Evolutionary conservation across 306 rosid species (phyloP).

Genomic region (Quercus bicolor): DNA sequence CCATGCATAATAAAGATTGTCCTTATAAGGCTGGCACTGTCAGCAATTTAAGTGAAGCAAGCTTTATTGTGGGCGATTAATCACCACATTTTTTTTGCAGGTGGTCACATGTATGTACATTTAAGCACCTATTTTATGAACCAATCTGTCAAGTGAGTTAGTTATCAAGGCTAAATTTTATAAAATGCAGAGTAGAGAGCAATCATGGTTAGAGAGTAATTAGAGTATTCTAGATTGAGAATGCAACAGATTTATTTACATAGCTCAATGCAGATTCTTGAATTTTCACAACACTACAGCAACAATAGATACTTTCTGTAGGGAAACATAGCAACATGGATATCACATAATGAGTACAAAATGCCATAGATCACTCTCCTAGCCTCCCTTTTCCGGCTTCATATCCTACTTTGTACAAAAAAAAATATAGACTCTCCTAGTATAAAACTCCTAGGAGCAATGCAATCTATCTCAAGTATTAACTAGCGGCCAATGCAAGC

Average conservation of each 20-base stretch:
- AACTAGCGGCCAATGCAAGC: conserved; percentile 11
- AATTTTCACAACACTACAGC: conserved; percentile 12
- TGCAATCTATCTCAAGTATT: conserved; percentile 13
- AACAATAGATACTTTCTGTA: conserved; percentile 19
- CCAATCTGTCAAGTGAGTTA: not conserved
- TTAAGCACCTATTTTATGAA: not conserved
- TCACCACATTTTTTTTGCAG: too few relatives aligned
- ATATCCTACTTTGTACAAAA: conserved; percentile 57
- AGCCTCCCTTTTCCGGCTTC: conserved; percentile 14
- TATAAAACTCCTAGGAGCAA: conserved; percentile 8
- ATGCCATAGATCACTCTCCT: conserved; percentile 24
- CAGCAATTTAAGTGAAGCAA: too few relatives aligned
- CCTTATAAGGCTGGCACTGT: too few relatives aligned
- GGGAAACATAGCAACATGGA: not conserved
- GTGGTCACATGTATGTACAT: not conserved
- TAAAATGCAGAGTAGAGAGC: not conserved
- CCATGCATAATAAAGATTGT: not conserved
- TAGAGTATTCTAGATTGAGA: not conserved
- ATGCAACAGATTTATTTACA: conserved; percentile 32
- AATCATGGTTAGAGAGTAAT: not conserved
- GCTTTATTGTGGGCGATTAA: too few relatives aligned
- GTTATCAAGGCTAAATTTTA: not conserved
- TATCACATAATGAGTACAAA: conserved; percentile 19
- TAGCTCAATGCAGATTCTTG: conserved; percentile 9
- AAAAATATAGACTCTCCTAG: conserved; percentile 15